Evolutionary conservation across 805 yeast genomes (phyloP).

Genomic region (Candida tallmaniae): DNA sequence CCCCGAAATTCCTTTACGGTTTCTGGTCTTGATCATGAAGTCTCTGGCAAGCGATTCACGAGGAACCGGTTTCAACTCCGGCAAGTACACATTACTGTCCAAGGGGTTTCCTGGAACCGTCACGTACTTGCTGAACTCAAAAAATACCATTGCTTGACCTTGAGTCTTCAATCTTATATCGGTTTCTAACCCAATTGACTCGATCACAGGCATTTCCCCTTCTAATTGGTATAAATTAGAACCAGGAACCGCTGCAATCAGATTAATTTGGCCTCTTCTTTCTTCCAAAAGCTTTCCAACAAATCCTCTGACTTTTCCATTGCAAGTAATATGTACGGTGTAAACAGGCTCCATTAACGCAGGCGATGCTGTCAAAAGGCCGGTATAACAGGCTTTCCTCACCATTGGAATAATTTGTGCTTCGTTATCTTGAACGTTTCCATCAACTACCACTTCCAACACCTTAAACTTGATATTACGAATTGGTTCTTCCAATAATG

Average conservation of each 20-base stretch:
- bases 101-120: slow-evolving; percentile 89
- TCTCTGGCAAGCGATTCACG: slow-evolving; percentile 73
- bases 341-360: slow-evolving; percentile 79
- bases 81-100: slow-evolving; percentile 58
- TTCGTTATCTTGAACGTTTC: slow-evolving; percentile 45
- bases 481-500: slow-evolving; percentile 83
- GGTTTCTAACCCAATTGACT: slow-evolving; percentile 83
- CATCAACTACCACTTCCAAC: slow-evolving; percentile 53
- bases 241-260: slow-evolving; percentile 58
- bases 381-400: slow-evolving; percentile 79
- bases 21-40: slow-evolving; percentile 82
- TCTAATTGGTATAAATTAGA: slow-evolving; percentile 59
- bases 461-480: slow-evolving; percentile 67
- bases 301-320: slow-evolving; percentile 42
- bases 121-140: slow-evolving; percentile 69
- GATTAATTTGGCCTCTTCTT: slow-evolving; percentile 60
- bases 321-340: slow-evolving; percentile 53
- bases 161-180: slow-evolving; percentile 74
- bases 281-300: slow-evolving; percentile 47
- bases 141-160: slow-evolving; percentile 70
- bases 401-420: slow-evolving; percentile 78
- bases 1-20: slow-evolving; percentile 77
- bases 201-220: slow-evolving; percentile 81
- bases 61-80: slow-evolving; percentile 73
- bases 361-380: slow-evolving; percentile 75